phyloP scores from a whole-genome alignment of 2,329 filamentous ascomycete species.

The Talaromyces piceae region DNA sequence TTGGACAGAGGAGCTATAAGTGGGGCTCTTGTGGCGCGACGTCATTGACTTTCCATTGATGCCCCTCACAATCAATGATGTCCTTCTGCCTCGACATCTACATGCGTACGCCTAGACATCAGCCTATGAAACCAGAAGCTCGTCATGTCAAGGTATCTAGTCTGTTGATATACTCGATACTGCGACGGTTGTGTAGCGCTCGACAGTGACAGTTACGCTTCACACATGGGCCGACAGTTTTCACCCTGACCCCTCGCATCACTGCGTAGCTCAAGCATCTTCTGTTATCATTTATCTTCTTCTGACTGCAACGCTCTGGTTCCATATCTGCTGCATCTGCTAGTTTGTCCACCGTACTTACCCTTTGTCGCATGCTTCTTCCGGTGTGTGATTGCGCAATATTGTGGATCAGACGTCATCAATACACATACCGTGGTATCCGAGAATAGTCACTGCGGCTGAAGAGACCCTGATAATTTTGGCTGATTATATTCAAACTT shows the following conservation, averaged over 20 bases:
- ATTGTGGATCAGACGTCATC: constrained; percentile 12
- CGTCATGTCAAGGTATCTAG: background rate
- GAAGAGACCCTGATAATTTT: background rate
- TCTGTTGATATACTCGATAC: background rate
- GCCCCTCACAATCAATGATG: background rate
- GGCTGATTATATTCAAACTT: background rate
- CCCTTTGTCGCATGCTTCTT: background rate
- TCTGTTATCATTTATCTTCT: no score
- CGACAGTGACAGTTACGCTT: background rate
- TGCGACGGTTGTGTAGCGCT: background rate
- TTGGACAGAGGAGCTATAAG: background rate
- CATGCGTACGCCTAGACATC: background rate
- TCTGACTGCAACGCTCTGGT: no score
- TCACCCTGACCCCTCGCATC: background rate
- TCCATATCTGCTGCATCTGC: no score
- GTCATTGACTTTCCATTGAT: background rate
- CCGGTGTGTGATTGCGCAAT: constrained; percentile 1
- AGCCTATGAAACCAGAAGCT: background rate
- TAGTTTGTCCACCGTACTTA: no score
- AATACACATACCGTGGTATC: constrained; percentile 10
- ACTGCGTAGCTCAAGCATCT: no score
- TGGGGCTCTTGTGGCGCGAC: background rate
- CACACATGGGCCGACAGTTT: background rate
- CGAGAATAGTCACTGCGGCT: background rate
- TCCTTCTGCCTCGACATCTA: background rate